Evolutionary conservation across 2,329 filamentous ascomycete genomes (phyloP).

Genomic region (Neocucurbitaria cava): DNA sequence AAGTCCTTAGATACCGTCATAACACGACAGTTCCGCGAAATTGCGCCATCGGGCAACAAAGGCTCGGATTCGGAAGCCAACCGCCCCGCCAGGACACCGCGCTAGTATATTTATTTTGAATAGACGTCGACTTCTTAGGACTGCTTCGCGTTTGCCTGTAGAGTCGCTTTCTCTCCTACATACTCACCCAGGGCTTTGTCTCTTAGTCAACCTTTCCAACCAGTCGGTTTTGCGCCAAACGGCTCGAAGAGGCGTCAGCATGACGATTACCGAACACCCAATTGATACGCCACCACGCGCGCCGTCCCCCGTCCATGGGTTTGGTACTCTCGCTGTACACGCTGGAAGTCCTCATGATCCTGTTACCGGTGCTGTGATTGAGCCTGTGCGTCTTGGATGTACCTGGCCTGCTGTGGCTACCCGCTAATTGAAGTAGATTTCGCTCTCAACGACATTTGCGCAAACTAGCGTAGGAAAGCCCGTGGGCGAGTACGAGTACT

Average conservation of each 20-base stretch:
- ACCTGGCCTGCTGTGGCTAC: background rate
- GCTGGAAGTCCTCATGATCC: slow-evolving; percentile 91
- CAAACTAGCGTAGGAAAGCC: slow-evolving; percentile 88
- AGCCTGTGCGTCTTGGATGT: slow-evolving; percentile 62
- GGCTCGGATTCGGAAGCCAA: slow-evolving; percentile 11
- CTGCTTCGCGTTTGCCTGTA: slow-evolving; percentile 6
- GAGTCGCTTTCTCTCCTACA: too few species aligned
- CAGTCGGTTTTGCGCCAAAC: background rate
- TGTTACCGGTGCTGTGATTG: slow-evolving; percentile 91
- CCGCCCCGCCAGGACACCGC: slow-evolving; percentile 18
- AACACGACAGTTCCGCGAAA: slow-evolving; percentile 13
- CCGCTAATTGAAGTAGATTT: slow-evolving; percentile 65
- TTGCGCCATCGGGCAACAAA: slow-evolving; percentile 36
- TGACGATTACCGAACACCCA: slow-evolving; percentile 57
- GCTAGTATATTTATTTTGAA: slow-evolving; percentile 19
- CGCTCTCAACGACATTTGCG: slow-evolving; percentile 94
- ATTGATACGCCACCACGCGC: slow-evolving; percentile 77
- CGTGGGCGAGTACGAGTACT: slow-evolving; percentile 91
- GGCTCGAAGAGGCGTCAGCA: slow-evolving; percentile 19
- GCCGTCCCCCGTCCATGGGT: slow-evolving; percentile 76
- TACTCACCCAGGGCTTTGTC: background rate
- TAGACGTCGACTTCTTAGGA: slow-evolving; percentile 14
- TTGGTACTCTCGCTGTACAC: slow-evolving; percentile 94
- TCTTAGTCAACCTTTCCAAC: background rate
- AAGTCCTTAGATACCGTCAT: background rate